Evolutionary conservation across 1,139 yeast genomes (phyloP), one percentile per base, ranked within the genome.

Genomic region (Zhuliangozyma blackwelliae): DNA sequence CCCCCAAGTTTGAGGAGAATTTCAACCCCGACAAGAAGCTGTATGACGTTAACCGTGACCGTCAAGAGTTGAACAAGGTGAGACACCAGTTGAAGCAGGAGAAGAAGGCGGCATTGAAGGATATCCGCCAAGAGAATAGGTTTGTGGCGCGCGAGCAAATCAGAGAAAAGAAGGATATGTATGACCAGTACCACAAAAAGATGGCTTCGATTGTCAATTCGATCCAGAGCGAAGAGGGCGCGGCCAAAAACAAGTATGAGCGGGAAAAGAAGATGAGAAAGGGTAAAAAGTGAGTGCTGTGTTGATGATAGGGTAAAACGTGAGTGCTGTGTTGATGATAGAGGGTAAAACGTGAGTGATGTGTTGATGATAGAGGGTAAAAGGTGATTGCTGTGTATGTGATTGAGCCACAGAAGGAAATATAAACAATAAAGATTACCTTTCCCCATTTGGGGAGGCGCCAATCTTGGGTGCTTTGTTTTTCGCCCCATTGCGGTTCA

Each of bases 21-120:
- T 94, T 83, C 75, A 90, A 89, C 65, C 96, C 97, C 41, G 97
- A 88, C 55, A 86, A 82, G 77, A 88, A 86, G 63, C 85, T 95
- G 10, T 86, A 89, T 59, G 97, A 90, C 57, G 76, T 83, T 39
- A 85, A 90, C 57, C 72, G 80, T 48, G 81, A 83, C 43, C 77
- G 95, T 59, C 87, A 82, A 50, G 97, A 92, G 58, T 64, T 87
- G 49, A 73, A 73, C 58, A 92, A 92, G 72, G 76, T 92, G 67
- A 80, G 77, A 65, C 80, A 83, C 23, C 87, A 86, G 65, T 67
- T 88, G 60, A 92, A 92, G 79, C 86, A 90, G 63, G 98, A 92
- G 63, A 79, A 82, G 61, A 92, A 92, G 67, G 77, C 84, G 45
- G 83, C 94, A 0, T 64, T 92, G 62, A 87, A 92, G 54, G 97